Conservation (phyloP, 768 basidiomycete genomes). For the Auricularia auricula-judae region DNA sequence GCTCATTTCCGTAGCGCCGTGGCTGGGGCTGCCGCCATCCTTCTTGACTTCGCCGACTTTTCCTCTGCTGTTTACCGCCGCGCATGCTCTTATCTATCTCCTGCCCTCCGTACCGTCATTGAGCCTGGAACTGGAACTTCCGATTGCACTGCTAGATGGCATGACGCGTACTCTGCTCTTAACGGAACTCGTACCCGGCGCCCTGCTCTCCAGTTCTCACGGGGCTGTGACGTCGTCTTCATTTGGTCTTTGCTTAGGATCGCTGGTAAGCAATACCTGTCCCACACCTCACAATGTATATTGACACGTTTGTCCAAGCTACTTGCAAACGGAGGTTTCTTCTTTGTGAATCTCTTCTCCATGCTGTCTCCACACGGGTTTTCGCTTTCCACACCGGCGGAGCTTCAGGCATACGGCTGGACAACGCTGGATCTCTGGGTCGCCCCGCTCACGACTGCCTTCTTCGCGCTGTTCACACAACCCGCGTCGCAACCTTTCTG, state of each 20-base stretch:
- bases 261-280: constrained; percentile 40
- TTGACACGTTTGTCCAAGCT: constrained; percentile 27
- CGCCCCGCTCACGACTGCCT: constrained; percentile 62
- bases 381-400: constrained; percentile 61
- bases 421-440: constrained; percentile 77
- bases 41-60: constrained; percentile 68
- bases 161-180: constrained; percentile 70
- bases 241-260: constrained; percentile 64
- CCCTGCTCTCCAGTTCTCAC: constrained; percentile 43
- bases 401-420: constrained; percentile 79
- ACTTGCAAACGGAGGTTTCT: constrained; percentile 71
- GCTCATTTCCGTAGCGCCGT: constrained; percentile 34
- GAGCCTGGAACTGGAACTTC: constrained; percentile 51
- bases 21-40: constrained; percentile 57
- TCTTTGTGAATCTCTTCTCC: constrained; percentile 63
- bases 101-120: constrained; percentile 47
- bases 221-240: constrained; percentile 51
- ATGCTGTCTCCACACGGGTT: constrained; percentile 65
- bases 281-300: background rate
- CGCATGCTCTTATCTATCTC: constrained; percentile 50
- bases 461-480: constrained; percentile 77
- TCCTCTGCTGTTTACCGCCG: constrained; percentile 46
- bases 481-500: constrained; percentile 60
- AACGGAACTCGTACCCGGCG: constrained; percentile 64
- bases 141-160: constrained; percentile 64